phyloP scores from a whole-genome alignment of 495 filamentous ascomycete species.

The Trichoderma asperelloides region DNA sequence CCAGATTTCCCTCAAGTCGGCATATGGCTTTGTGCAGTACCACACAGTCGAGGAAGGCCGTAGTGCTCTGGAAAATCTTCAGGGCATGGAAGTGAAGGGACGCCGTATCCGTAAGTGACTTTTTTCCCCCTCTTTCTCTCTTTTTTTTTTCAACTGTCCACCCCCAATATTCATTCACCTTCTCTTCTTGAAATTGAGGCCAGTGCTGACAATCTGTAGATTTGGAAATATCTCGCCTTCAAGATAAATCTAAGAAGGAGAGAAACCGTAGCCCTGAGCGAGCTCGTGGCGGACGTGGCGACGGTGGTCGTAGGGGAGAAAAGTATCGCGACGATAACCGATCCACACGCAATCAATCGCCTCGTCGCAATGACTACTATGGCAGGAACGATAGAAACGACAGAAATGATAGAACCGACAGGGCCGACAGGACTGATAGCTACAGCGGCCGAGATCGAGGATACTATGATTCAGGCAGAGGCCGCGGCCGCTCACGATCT shows the following conservation, averaged over 20 bases:
- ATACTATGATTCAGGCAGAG: constrained; percentile 28
- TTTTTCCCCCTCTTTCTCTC: constrained; percentile 3
- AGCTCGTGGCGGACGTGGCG: constrained; percentile 19
- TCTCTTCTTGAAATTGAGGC: background rate
- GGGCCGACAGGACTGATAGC: background rate
- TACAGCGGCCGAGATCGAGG: constrained; percentile 25
- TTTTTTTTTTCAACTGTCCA: background rate
- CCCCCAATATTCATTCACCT: too few relatives aligned
- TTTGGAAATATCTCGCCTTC: constrained; percentile 85
- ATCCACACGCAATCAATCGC: constrained; percentile 41
- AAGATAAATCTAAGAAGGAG: constrained; percentile 57
- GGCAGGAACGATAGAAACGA: constrained; percentile 20
- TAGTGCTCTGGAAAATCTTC: constrained; percentile 63
- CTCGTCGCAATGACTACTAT: constrained; percentile 36
- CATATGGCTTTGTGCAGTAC: constrained; percentile 96
- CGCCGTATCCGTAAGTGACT: constrained; percentile 79
- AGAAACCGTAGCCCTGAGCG: constrained; percentile 31
- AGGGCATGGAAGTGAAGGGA: constrained; percentile 69
- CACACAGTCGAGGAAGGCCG: constrained; percentile 64
- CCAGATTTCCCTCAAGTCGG: constrained; percentile 93
- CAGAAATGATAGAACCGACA: constrained; percentile 10
- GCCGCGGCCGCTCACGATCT: constrained; percentile 60
- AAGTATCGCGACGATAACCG: constrained; percentile 60
- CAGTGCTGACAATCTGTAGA: constrained; percentile 43
- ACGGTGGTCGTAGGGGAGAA: constrained; percentile 19